These are phyloP conservation scores for Porosira glacialis DNA, from an alignment of 352 stramenopile species.

Conservation along the genomic window DNA sequence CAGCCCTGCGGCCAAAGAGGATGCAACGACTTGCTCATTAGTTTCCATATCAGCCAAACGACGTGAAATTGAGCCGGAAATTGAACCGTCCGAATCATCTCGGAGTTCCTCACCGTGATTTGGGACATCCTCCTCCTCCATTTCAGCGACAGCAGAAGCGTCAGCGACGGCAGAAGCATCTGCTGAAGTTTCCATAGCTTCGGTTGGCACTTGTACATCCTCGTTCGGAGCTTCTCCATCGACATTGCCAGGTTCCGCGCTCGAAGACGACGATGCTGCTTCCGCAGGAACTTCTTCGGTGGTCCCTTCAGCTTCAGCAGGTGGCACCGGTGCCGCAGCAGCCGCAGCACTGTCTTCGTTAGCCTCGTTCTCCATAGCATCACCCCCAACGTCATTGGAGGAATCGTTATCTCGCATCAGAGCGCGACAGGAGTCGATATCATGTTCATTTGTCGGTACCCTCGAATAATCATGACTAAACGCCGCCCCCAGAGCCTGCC, in stretches of 20 bases:
- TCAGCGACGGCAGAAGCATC: constrained; percentile 13
- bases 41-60: too few relatives aligned
- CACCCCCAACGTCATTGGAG: too few relatives aligned
- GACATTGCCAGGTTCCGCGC: not conserved
- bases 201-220: constrained; percentile 5
- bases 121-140: too few relatives aligned
- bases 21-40: too few relatives aligned
- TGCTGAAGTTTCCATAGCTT: constrained; percentile 17
- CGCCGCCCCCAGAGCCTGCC: constrained; percentile 48
- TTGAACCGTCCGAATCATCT: too few relatives aligned
- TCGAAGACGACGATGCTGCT: not conserved
- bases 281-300: constrained; percentile 1
- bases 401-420: too few relatives aligned
- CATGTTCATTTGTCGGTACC: constrained; percentile 27
- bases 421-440: constrained; percentile 33
- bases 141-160: too few relatives aligned
- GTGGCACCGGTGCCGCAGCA: constrained; percentile 4
- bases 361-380: too few relatives aligned
- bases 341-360: constrained; percentile 5
- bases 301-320: constrained; percentile 11
- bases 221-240: constrained; percentile 1
- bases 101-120: too few relatives aligned
- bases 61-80: too few relatives aligned
- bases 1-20: constrained; percentile 32
- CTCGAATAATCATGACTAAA: too few relatives aligned